Evolutionary conservation across 2,329 filamentous ascomycete genomes (phyloP), one percentile per base, ranked within the genome.

Genomic region (Clarireedia homoeocarpa): DNA sequence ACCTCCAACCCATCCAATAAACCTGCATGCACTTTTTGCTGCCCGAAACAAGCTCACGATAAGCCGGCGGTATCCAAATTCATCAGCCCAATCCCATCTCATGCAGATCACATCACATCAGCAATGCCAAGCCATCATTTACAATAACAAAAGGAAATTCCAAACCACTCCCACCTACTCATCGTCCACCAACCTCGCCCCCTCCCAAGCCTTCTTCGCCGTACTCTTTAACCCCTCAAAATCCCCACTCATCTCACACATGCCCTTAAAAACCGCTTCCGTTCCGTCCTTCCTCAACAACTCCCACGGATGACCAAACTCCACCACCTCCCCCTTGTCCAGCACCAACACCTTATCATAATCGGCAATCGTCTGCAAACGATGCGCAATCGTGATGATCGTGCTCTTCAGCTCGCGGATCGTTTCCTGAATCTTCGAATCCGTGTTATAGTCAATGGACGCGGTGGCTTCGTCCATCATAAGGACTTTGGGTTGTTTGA

Each of bases 401-500:
- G 94, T 99, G 70, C 91, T 89, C 62, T 85, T 87, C 65, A 97
- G 81, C 71, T 96, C 88, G n/a, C 91, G 86, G 59, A 99, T 91
- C 0, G 94, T 97, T 66, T 89, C 90, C 72, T 99, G 94, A 63
- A 99, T 97, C 75, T 96, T 96, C 50, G 86, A 80, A 67, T 99
- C 94, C 2, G 94, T 99, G 5, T 85, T 87, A 72, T 97, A 97
- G 73, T 99, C 94, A 67, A 99, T 97, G 0, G 89, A 95, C 0
- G 94, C 94, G 0, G 94, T 99, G 0, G 94, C 94, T 75, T 99
- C 94, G 71, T 99, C 94, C 94, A 99, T 97, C 68, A 99, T 86
- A n/a, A 99, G 77, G 1, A 99, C 91, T 62, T 88, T 91, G 0
- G 94, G 91, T 36, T 83, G 82, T 73, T 95, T 96, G 61, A 99